Evolutionary conservation across 495 filamentous ascomycete species (phyloP).

Genomic region (Daldinia grandis): DNA sequence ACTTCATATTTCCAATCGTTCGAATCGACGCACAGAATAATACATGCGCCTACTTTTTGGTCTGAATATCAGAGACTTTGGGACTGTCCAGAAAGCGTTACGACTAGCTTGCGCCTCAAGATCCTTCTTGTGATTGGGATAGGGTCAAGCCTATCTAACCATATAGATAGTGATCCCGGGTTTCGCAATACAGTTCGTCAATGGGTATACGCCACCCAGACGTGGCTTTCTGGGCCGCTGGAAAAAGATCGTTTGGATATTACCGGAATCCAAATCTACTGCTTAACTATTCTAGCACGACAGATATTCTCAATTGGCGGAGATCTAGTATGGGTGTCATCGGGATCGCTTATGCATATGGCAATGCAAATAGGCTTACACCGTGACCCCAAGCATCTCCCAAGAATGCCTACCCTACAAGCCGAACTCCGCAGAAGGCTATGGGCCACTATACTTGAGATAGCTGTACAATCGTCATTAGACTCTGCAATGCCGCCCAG

Average conservation of each 20-base stretch:
- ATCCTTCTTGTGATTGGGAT: constrained; percentile 64
- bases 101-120: constrained; percentile 54
- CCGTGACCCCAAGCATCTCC: constrained; percentile 64
- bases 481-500: constrained; percentile 64
- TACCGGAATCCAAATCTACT: constrained; percentile 62
- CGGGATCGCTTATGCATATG: constrained; percentile 62
- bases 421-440: constrained; percentile 66
- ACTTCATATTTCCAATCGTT: constrained; percentile 64
- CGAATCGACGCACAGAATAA: constrained; percentile 64
- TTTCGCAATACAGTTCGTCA: constrained; percentile 49
- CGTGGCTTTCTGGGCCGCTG: constrained; percentile 62
- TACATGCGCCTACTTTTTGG: constrained; percentile 66
- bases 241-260: constrained; percentile 62
- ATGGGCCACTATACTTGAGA: constrained; percentile 70
- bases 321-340: constrained; percentile 65
- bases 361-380: constrained; percentile 69
- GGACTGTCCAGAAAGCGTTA: constrained; percentile 48
- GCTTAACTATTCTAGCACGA: constrained; percentile 63
- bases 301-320: constrained; percentile 60
- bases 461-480: constrained; percentile 64
- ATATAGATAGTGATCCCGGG: constrained; percentile 42
- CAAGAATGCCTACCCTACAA: constrained; percentile 55
- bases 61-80: constrained; percentile 62
- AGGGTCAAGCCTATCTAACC: constrained; percentile 58
- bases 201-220: constrained; percentile 67